Evolutionary conservation across 805 yeast genomes (phyloP), one percentile per base, ranked within the genome.

Genomic region (Saccharomyces paradoxus): DNA sequence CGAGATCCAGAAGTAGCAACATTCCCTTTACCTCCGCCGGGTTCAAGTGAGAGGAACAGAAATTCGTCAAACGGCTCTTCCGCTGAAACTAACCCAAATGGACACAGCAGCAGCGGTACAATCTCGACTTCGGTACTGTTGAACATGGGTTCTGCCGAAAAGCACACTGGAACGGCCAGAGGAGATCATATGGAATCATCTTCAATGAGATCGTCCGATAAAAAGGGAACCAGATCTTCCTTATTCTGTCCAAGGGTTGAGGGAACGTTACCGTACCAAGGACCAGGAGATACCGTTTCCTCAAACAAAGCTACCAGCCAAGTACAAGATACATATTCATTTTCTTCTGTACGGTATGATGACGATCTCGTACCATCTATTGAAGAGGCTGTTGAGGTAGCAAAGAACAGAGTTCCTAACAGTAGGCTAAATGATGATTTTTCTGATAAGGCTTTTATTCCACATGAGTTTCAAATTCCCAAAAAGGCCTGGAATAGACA

Each of bases 351-450:
- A 5, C 54, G 30, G 22, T 53, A 56, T 41, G 56, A 53, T 22
- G 57, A 55, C 28, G 53, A 52, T 21, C 46, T 52, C 22, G 60
- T 53, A 24, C 61, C 62, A 4, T 50, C 54, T 17, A 57, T 62
- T 30, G 67, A 62, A 24, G 61, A 60, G 41, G 65, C 67, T 8
- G 57, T 57, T 6, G 47, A 54, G 46, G 48, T 59, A n/a, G 55
- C 61, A 30, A 61, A 55, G 48, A 17, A 10, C 7, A 56, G 49
- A 46, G 63, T 62, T 37, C 56, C 53, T 2, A 52, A 51, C 26
- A 31, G 37, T 4, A n/a, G 12, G 12, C 22, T 21, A 31, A 31
- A 31, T 30, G 28, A 21, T 24, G 17, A 17, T 28, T 37, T 41
- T 14, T 14, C 27, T 8, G 24, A 47, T 22, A 14, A 24, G 13